Base-by-base conservation (phyloP, 345 rosid genomes). In the Mangifera indica region DNA sequence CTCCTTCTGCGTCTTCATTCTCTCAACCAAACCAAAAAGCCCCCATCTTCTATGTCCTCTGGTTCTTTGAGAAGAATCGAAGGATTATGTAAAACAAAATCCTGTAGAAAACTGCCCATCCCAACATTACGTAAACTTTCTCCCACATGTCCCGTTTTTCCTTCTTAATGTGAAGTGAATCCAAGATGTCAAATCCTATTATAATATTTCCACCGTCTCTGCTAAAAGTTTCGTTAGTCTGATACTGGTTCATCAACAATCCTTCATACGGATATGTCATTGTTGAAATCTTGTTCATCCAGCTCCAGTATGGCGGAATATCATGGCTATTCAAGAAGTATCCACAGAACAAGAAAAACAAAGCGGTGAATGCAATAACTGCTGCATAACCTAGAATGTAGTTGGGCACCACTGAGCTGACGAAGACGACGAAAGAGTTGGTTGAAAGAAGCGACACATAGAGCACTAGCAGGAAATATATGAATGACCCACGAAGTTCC, bases 251-350 rank as follows among this genome's bases (percentile, higher is more conserved):
- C 93, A 87, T 87, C 82, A 89, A 53, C 11, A 89, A 82, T 58
- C 88, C 91, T 70, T 89, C 93, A 14, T 84, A 89, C 0, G 91
- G 91, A 65, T 89, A 87, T 12, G 91, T 81, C 83, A 89, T 89
- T 3, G 91, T 87, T 20, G 93, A 89, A 63, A 85, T 59, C 84
- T 79, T 85, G 86, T 89, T 89, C 93, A 87, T 87, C 93, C 91
- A 89, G 42, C 46, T 63, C 93, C 93, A 89, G 66, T 87, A 87
- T 1, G 0, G 0, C 9, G 89, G 93, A 18, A 87, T 84, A 12
- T 77, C 86, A 10, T 81, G 55, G 74, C 87, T 84, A n/a, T 76
- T 81, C 78, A 89, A 42, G 84, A 89, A 89, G 74, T 82, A 89
- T 22, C 93, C 91, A 11, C 91, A 87, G 75, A 89, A 89, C 78